These are phyloP conservation scores for Neurospora tetraspora DNA, from an alignment of 495 filamentous ascomycete genomes.

Conservation along the genomic window DNA sequence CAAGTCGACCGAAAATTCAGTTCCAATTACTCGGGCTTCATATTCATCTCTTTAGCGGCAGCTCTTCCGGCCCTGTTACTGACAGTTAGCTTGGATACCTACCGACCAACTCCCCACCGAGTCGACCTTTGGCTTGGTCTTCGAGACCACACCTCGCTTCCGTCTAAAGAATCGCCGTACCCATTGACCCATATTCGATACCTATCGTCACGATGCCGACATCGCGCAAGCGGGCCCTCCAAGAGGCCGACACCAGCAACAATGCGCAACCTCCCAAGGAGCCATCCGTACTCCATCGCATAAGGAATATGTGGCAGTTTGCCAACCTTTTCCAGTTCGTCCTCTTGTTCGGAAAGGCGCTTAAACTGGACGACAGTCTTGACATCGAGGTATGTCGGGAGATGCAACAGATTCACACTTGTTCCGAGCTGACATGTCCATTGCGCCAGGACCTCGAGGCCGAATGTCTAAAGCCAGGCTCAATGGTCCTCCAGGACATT, in stretches of 20 bases:
- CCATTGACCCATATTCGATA: background rate
- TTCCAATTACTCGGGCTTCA: background rate
- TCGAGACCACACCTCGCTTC: background rate
- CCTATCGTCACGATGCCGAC: slow-evolving; percentile 35
- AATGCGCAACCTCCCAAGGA: slow-evolving; percentile 18
- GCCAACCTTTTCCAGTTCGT: slow-evolving; percentile 92
- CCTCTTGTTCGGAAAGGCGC: slow-evolving; percentile 72
- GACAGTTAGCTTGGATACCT: background rate
- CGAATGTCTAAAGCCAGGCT: slow-evolving; percentile 74
- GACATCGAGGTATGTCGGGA: slow-evolving; percentile 64
- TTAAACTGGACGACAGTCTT: slow-evolving; percentile 80
- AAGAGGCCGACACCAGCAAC: slow-evolving; percentile 46
- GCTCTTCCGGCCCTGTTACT: background rate
- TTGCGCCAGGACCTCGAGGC: slow-evolving; percentile 68
- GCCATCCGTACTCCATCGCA: slow-evolving; percentile 47
- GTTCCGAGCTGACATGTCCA: background rate
- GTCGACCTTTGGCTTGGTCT: background rate
- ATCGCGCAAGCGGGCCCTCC: slow-evolving; percentile 59
- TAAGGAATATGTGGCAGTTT: slow-evolving; percentile 92
- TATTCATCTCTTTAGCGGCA: background rate
- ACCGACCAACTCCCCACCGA: background rate
- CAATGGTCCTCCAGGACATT: slow-evolving; percentile 65
- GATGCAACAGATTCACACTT: background rate
- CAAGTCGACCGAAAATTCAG: background rate
- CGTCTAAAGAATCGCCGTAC: background rate